Percentiles rank a stretch among this genome's conserved stretches.
phyloP scores from a whole-genome alignment of 2,329 filamentous ascomycete genomes.

The Fusarium udum region DNA sequence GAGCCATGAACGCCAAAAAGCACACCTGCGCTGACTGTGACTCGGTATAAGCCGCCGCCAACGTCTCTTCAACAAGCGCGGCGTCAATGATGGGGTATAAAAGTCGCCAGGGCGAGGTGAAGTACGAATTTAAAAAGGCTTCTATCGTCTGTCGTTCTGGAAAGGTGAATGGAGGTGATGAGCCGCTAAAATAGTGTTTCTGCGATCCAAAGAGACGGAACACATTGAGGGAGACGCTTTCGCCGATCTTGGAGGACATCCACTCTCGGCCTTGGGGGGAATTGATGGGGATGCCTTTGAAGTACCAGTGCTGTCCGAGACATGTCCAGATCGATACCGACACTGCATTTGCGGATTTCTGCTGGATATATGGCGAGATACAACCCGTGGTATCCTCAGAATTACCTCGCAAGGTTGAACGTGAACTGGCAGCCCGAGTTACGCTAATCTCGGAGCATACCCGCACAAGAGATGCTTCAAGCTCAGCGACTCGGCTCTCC shows the following conservation, averaged over 20 bases:
- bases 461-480: background rate
- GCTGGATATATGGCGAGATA: background rate
- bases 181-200: background rate
- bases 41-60: background rate
- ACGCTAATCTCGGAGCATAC: background rate
- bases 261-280: background rate
- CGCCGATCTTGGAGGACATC: background rate
- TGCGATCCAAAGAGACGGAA: background rate
- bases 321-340: background rate
- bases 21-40: background rate
- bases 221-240: accelerated
- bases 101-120: background rate
- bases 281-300: background rate
- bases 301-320: background rate
- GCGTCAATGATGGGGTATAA: background rate
- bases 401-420: background rate
- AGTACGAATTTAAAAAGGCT: background rate
- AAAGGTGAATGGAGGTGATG: background rate
- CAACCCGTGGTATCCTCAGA: background rate
- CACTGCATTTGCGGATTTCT: accelerated
- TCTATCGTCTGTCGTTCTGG: background rate
- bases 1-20: background rate
- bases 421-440: background rate
- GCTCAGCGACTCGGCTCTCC: background rate
- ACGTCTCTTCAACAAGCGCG: background rate